Conservation (phyloP, 2,329 filamentous ascomycete species). For the Apiospora phragmitis region DNA sequence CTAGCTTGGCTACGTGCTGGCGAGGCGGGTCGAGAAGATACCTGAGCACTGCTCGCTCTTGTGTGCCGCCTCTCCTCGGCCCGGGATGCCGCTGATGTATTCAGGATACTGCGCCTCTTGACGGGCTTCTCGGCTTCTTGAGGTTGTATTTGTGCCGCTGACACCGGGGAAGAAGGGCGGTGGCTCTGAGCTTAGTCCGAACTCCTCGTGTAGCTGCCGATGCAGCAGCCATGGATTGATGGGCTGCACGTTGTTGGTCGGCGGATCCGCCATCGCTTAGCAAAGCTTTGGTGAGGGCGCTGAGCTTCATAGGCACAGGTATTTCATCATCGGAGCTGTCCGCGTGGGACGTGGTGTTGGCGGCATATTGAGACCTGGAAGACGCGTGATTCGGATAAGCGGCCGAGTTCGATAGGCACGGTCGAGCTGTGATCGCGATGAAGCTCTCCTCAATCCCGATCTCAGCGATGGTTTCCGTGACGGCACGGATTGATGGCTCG, state of each 20-base stretch:
- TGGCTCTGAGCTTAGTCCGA: constrained; percentile 46
- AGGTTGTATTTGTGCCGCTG: neutral
- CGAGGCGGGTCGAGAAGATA: constrained; percentile 42
- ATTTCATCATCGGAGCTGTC: constrained; percentile 97
- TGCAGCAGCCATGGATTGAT: constrained; percentile 19
- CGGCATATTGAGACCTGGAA: constrained; percentile 46
- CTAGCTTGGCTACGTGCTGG: constrained; percentile 42
- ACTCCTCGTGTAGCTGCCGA: constrained; percentile 32
- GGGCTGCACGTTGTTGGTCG: constrained; percentile 32
- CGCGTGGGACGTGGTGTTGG: constrained; percentile 47
- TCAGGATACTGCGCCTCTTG: constrained; percentile 52
- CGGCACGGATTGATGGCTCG: constrained; percentile 45
- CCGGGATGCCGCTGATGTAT: constrained; percentile 42
- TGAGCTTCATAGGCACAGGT: constrained; percentile 88
- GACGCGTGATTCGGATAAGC: constrained; percentile 27
- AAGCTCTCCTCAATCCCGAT: constrained; percentile 52
- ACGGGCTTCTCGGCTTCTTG: constrained; percentile 28
- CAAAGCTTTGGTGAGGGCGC: constrained; percentile 85
- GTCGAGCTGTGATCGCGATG: constrained; percentile 45
- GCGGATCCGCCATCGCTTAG: constrained; percentile 64
- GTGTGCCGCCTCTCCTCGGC: constrained; percentile 46
- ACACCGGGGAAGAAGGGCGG: constrained; percentile 41
- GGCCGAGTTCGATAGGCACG: constrained; percentile 48
- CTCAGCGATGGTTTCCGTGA: constrained; percentile 56
- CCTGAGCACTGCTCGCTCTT: constrained; percentile 49